Evolutionary conservation across 176 grass and related monocot genomes (phyloP).

Genomic region (Zea mays): Zm-B73-REFERENCE-NAM-5.0 NC_050097.1:33821501-33822000

Average conservation of each 20-base stretch:
- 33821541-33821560: constrained; percentile 68
- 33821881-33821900: constrained; percentile 37
- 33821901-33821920: constrained; percentile 44
- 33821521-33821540: constrained; percentile 84
- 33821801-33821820: constrained; percentile 38
- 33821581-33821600: constrained; percentile 60
- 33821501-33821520: constrained; percentile 53
- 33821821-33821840: constrained; percentile 44
- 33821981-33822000: constrained; percentile 13
- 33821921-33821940: too few relatives aligned
- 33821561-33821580: constrained; percentile 47
- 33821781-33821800: constrained; percentile 59
- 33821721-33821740: constrained; percentile 50
- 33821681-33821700: constrained; percentile 75
- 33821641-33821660: constrained; percentile 68
- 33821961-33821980: too few relatives aligned
- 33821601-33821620: constrained; percentile 51
- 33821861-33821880: constrained; percentile 43
- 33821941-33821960: too few relatives aligned
- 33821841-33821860: constrained; percentile 44
- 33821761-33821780: constrained; percentile 52
- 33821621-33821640: constrained; percentile 53
- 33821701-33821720: constrained; percentile 75
- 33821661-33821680: constrained; percentile 66
- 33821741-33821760: constrained; percentile 34